Base-by-base conservation (phyloP, 768 basidiomycete genomes). In the Zangia roseola region DNA sequence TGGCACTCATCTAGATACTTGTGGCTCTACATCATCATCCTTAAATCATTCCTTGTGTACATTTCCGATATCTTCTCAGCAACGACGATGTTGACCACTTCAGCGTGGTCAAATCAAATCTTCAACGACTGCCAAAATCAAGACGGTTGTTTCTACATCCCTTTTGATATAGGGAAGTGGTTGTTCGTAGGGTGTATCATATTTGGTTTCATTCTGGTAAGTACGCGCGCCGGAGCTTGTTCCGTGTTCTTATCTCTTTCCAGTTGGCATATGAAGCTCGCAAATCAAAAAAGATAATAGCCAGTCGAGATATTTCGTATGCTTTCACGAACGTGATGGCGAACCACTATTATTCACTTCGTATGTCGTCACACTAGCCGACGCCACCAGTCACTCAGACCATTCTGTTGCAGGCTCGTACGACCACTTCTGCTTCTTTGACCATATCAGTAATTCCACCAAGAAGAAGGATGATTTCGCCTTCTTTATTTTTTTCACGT, bases 401-500 rank as follows among this genome's bases (percentile, higher is more conserved):
- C 10, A 26, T 26, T 43, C 6, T 35, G 26, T 38, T 28, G 9
- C 60, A 94, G 93, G 91, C 45, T 92, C 89, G 35, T 99, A 97
- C 69, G 87, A 95, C 67, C 91, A 95, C 67, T 97, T 97, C 68
- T 98, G 97, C 70, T 94, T 99, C 76, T 98, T 98, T 67, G 86
- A 90, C 58, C 93, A 97, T 59, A 97, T 99, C 70, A 85, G 84
- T 63, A 86, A 91, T 63, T 98, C 97, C 23, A 94, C 93, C 25
- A 97, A 95, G 78, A 84, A 83, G 53, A 94, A 88, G 69, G 97
- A 99, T 65, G 92, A 97, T 63, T 94, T 99, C 70, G 94, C 95
- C 28, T 98, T 98, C 78, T 99, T 97, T 70, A 82, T 98, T 64
- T 99, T 98, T 82, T 99, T 99, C 72, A 89, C 88, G 1, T 98